A percentile compares a stretch with the other conserved stretches of the same genome.
These are phyloP conservation scores for Oxytropis ochrocephala DNA, from an alignment of 306 rosid genomes.

Conservation along the genomic window DNA sequence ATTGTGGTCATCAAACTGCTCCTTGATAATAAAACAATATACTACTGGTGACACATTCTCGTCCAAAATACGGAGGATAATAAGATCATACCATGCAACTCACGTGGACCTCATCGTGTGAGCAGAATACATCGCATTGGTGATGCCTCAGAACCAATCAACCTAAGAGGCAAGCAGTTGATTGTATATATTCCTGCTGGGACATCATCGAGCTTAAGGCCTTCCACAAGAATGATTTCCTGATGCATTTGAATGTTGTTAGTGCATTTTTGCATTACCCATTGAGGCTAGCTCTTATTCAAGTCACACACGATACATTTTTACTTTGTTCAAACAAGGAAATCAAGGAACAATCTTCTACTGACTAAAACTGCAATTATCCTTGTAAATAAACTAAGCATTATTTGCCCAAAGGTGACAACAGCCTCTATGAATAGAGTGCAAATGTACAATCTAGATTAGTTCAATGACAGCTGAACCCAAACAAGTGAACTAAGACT, in stretches of 20 bases:
- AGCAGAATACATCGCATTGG: slow-evolving; percentile 79
- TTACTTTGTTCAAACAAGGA: not conserved
- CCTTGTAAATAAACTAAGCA: not conserved
- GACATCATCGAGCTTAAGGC: slow-evolving; percentile 70
- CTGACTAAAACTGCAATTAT: not conserved
- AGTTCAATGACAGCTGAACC: slow-evolving; percentile 6
- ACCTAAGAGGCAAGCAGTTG: slow-evolving; percentile 79
- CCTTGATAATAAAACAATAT: not conserved
- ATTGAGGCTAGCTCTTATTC: not conserved
- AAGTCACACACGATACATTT: not conserved
- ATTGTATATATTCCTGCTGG: slow-evolving; percentile 57
- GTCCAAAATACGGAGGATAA: not conserved
- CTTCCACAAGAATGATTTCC: slow-evolving; percentile 97
- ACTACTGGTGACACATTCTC: slow-evolving; percentile 26
- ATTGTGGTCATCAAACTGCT: not conserved
- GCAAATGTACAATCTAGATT: not conserved
- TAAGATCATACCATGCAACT: not conserved
- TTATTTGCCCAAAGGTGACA: not conserved
- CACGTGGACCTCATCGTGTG: slow-evolving; percentile 24
- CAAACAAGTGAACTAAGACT: not conserved
- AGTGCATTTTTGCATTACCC: slow-evolving; percentile 14
- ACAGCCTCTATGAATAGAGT: slow-evolving; percentile 7
- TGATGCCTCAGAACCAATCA: slow-evolving; percentile 83
- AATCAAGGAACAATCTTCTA: not conserved
- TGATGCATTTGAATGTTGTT: slow-evolving; percentile 24